Evolutionary conservation across 805 yeast genomes (phyloP), one percentile per base, ranked within the genome.

Genomic region (Lipomyces spencermartinsiae): DNA sequence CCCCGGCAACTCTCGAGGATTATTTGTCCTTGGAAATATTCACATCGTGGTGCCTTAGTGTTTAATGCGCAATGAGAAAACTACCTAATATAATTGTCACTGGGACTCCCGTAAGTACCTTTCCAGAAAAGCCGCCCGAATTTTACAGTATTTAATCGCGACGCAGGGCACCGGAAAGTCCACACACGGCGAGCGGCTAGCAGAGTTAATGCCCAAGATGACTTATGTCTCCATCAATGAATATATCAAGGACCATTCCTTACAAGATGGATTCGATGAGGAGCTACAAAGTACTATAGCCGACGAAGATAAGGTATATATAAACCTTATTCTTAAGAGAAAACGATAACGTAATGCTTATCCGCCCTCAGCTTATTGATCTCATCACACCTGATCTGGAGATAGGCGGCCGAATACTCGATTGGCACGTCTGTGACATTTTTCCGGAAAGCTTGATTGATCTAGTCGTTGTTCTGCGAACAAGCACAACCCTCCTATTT

Each of bases 381-480:
- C 86, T 86, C 31, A 79, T 95, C 61, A 97, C 93, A 77, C 88
- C 89, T 6, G 85, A 89, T 53, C 81, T 93, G 60, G 89, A 89
- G 63, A 82, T 86, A 71, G 99, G 99, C n/a, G 97, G 96, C 1
- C 83, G 84, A n/a, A 82, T 95, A 8, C 83, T 95, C 12, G 99
- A 95, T 78, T 95, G 99, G 99, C 99, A 95, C 77, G 95, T 94
- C 58, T 92, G 97, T 79, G 99, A 95, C 75, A 86, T 92, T 25
- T 94, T 95, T 76, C 98, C 98, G 0, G 98, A 93, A 76, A 82
- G 96, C 73, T 85, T 92, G 77, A 91, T 95, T 62, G 99, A 95
- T 78, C 83, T 95, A 70, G 98, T 95, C 5, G 90, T 93, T 53
- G 99, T 95, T 0, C 82, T 95, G 65, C 83, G 93, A 71, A 88